phyloP scores from a whole-genome alignment of 805 yeast genomes.

The Teunomyces aglyptinius region DNA sequence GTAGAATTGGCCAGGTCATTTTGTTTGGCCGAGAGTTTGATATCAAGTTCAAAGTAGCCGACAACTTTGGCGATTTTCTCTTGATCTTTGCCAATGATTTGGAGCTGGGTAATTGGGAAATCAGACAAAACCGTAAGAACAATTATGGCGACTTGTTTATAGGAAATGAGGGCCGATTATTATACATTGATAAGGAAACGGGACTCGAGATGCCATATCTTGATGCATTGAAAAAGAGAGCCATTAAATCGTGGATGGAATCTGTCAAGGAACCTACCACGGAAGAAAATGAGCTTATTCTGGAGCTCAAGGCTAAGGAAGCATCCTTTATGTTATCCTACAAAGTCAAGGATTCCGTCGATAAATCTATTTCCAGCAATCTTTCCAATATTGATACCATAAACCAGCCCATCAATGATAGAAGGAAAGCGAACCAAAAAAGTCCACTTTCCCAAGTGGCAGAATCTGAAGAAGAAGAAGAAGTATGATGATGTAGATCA shows the following conservation, averaged over 20 bases:
- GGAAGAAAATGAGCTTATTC: conserved; percentile 11
- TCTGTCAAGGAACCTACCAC: conserved; percentile 15
- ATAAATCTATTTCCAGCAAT: conserved; percentile 30
- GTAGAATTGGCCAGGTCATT: conserved; percentile 83
- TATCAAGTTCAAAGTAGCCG: conserved; percentile 80
- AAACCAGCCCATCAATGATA: conserved; percentile 10
- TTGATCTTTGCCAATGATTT: conserved; percentile 81
- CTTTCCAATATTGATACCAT: conserved; percentile 23
- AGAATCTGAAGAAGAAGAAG: conserved; percentile 2
- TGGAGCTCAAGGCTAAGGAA: conserved; percentile 20
- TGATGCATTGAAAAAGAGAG: conserved; percentile 37
- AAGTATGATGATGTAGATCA: background rate
- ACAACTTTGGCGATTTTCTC: conserved; percentile 86
- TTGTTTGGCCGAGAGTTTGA: conserved; percentile 94
- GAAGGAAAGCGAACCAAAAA: background rate
- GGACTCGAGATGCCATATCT: conserved; percentile 43
- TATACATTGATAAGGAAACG: conserved; percentile 59
- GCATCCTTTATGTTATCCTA: conserved; percentile 17
- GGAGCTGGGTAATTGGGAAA: conserved; percentile 76
- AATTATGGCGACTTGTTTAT: conserved; percentile 48
- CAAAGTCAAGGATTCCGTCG: conserved; percentile 23
- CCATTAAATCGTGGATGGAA: conserved; percentile 33
- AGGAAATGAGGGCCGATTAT: conserved; percentile 71
- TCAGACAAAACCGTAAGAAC: conserved; percentile 48
- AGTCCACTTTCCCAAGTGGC: conserved; percentile 2